phyloP scores from a whole-genome alignment of 2,329 filamentous ascomycete genomes.

The Fusarium chlamydosporum region DNA sequence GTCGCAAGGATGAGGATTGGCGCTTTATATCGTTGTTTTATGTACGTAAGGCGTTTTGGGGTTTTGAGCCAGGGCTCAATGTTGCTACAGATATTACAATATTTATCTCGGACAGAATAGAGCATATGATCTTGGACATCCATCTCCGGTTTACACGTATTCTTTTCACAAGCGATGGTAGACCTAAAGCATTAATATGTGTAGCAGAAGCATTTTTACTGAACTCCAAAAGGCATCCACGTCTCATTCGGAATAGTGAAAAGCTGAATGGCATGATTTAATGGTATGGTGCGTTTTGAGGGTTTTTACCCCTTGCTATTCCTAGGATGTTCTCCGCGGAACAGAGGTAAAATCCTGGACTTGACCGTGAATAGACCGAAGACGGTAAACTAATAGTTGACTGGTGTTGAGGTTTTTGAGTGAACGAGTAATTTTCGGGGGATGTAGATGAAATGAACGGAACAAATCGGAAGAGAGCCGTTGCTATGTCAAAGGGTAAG shows the following conservation, averaged over 20 bases:
- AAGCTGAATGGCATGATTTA: conserved; percentile 37
- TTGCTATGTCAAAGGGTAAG: conserved; percentile 9
- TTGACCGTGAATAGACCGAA: conserved; percentile 44
- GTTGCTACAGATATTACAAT: conserved; percentile 39
- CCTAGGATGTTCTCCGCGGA: conserved; percentile 21
- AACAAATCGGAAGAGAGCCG: conserved; percentile 35
- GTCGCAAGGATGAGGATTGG: conserved; percentile 33
- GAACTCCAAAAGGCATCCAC: background rate
- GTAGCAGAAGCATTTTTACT: conserved; percentile 19
- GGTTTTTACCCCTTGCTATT: conserved; percentile 14
- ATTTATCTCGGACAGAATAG: conserved; percentile 36
- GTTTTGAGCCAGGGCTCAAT: conserved; percentile 31
- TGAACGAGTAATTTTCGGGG: conserved; percentile 36
- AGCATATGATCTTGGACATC: conserved; percentile 28
- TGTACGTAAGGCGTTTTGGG: conserved; percentile 51
- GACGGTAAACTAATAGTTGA: conserved; percentile 28
- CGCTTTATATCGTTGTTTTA: conserved; percentile 38
- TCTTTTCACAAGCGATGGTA: background rate
- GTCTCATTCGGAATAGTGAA: conserved; percentile 3
- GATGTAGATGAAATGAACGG: conserved; percentile 28
- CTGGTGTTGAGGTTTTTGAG: conserved; percentile 10
- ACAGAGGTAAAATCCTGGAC: conserved; percentile 3
- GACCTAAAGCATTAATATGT: conserved; percentile 6
- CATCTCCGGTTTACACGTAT: background rate
- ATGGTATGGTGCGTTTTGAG: conserved; percentile 29